A percentile compares a stretch with the other conserved stretches of the same genome.
Conservation (phyloP, 352 stramenopile genomes). For the Globisporangium recalcitrans region DNA sequence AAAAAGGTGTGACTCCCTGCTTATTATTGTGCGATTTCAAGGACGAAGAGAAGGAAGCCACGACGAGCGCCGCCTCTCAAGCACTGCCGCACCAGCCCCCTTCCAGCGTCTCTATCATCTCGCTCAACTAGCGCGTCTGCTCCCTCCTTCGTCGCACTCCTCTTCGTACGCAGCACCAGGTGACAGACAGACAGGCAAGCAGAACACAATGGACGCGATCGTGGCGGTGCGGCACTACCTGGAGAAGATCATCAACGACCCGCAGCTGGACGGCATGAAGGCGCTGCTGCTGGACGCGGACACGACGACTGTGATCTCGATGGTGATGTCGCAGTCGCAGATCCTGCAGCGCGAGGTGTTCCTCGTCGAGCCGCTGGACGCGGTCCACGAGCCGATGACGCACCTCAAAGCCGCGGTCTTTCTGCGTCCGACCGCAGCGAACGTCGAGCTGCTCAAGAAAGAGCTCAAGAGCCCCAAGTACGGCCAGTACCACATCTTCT, state of each 20-base stretch:
- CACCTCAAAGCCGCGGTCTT: slow-evolving; percentile 96
- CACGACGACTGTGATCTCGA: slow-evolving; percentile 94
- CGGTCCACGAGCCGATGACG: slow-evolving; percentile 77
- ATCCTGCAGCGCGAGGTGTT: slow-evolving; percentile 96
- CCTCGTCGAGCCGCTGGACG: slow-evolving; percentile 90
- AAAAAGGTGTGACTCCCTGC: not conserved
- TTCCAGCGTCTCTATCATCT: not conserved
- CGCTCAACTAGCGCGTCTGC: not conserved
- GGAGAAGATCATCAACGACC: slow-evolving; percentile 79
- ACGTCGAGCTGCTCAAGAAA: slow-evolving; percentile 87
- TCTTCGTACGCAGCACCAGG: not conserved
- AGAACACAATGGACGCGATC: slow-evolving; percentile 61
- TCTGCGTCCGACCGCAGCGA: slow-evolving; percentile 89
- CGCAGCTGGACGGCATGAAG: slow-evolving; percentile 94
- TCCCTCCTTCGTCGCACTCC: not conserved
- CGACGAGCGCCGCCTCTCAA: not conserved
- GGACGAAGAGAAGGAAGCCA: not conserved
- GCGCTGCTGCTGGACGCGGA: slow-evolving; percentile 93
- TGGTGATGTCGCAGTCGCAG: slow-evolving; percentile 95
- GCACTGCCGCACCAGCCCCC: not conserved
- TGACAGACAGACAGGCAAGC: not conserved
- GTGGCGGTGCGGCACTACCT: slow-evolving; percentile 65
- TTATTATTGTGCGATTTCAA: slow-evolving; percentile 6
- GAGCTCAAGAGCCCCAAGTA: slow-evolving; percentile 95
- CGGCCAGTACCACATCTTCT: slow-evolving; percentile 99